Percentiles rank a stretch among this genome's conserved stretches.
phyloP scores from a whole-genome alignment of 768 basidiomycete species.

The Tubosaeta sp. region DNA sequence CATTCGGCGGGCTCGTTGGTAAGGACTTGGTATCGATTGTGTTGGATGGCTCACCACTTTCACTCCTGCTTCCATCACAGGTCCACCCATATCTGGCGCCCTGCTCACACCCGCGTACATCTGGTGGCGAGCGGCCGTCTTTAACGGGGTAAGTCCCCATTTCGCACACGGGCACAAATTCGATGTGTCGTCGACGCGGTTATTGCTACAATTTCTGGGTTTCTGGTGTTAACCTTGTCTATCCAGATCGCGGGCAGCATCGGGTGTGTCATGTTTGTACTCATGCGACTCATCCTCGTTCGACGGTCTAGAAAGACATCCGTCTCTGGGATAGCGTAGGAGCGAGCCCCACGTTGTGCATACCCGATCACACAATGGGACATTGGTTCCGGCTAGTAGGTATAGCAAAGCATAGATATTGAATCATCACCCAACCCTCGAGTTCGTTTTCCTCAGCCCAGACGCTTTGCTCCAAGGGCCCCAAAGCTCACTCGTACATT shows the following conservation, averaged over 20 bases:
- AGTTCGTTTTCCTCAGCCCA: too few relatives aligned
- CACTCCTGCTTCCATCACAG: constrained; percentile 31
- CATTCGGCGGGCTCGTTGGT: constrained; percentile 23
- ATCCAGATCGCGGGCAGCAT: constrained; percentile 19
- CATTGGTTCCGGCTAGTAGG: too few relatives aligned
- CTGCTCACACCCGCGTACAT: constrained; percentile 46
- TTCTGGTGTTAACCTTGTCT: not conserved
- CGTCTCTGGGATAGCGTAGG: not conserved
- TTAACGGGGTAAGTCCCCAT: constrained; percentile 41
- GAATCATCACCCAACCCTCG: too few relatives aligned
- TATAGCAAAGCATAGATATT: too few relatives aligned
- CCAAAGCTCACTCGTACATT: too few relatives aligned
- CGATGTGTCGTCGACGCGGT: too few relatives aligned
- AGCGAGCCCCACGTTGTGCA: too few relatives aligned
- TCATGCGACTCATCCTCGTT: constrained; percentile 24
- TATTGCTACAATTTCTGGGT: too few relatives aligned
- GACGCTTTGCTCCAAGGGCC: too few relatives aligned
- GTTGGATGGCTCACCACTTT: not conserved
- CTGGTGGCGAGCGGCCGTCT: constrained; percentile 59
- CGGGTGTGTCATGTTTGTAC: constrained; percentile 23
- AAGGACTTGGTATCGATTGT: not conserved
- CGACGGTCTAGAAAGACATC: constrained; percentile 1
- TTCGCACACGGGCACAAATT: too few relatives aligned
- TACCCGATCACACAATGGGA: too few relatives aligned
- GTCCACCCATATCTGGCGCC: constrained; percentile 56